Conservation (phyloP, 192 early-diverging fungal genomes). For the Thoreauomyces humboldtii region DNA sequence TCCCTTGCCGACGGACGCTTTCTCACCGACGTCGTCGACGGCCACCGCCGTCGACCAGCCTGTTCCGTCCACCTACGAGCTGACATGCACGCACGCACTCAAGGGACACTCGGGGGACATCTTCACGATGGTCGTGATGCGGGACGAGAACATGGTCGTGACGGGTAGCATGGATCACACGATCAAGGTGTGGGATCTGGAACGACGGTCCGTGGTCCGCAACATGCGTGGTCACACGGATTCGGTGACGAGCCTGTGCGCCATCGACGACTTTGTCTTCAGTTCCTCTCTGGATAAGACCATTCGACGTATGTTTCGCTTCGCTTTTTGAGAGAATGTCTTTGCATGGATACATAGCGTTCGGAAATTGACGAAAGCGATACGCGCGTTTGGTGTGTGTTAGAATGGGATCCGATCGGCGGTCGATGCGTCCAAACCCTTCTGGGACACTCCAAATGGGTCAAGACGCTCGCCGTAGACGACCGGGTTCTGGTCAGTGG, state of each 20-base stretch:
- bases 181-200: slow-evolving; percentile 43
- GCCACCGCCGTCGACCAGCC: too few relatives aligned
- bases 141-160: slow-evolving; percentile 64
- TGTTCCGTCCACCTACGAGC: too few relatives aligned
- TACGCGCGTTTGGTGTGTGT: too few relatives aligned
- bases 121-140: slow-evolving; percentile 67
- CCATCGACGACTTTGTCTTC: slow-evolving; percentile 24
- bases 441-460: slow-evolving; percentile 29
- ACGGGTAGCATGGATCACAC: slow-evolving; percentile 33
- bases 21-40: too few relatives aligned
- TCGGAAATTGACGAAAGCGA: background rate
- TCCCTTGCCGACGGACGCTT: too few relatives aligned
- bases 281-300: slow-evolving; percentile 44
- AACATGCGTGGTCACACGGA: slow-evolving; percentile 44
- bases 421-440: slow-evolving; percentile 25
- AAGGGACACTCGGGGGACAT: slow-evolving; percentile 76
- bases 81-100: background rate
- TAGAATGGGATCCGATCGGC: slow-evolving; percentile 37
- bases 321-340: too few relatives aligned
- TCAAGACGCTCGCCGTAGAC: slow-evolving; percentile 30
- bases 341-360: background rate
- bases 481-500: slow-evolving; percentile 29
- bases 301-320: slow-evolving; percentile 34
- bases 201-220: slow-evolving; percentile 15
- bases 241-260: slow-evolving; percentile 36